Evolutionary conservation across 306 rosid genomes (phyloP).

Genomic region (Abrus precatorius): DNA sequence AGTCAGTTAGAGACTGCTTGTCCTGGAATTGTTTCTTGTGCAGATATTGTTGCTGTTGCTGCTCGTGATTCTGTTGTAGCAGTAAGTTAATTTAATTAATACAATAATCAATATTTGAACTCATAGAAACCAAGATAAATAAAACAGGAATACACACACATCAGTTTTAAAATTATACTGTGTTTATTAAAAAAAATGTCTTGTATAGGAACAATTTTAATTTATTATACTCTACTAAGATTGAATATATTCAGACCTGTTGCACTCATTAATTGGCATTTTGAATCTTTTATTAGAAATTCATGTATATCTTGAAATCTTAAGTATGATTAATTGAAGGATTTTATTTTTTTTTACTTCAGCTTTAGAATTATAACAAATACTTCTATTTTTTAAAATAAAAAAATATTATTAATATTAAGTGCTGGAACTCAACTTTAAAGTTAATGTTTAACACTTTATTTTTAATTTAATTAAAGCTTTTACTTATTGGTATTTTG

Average conservation of each 20-base stretch:
- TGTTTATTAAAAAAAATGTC: too few relatives aligned
- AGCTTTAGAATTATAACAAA: too few relatives aligned
- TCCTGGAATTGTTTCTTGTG: constrained; percentile 79
- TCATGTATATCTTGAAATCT: neutral
- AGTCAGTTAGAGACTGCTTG: constrained; percentile 65
- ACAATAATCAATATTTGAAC: neutral
- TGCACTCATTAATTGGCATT: neutral
- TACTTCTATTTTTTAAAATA: too few relatives aligned
- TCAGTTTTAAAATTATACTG: too few relatives aligned
- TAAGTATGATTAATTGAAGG: neutral
- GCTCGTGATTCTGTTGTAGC: constrained; percentile 76
- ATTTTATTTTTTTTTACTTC: too few relatives aligned
- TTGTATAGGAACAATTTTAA: neutral
- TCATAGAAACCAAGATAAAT: neutral
- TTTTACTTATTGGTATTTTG: neutral
- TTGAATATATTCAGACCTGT: too few relatives aligned
- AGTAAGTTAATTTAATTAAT: constrained; percentile 52
- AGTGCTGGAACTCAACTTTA: too few relatives aligned
- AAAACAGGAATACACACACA: too few relatives aligned
- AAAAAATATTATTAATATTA: too few relatives aligned
- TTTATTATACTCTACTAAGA: neutral
- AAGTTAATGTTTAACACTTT: too few relatives aligned
- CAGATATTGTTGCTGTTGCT: constrained; percentile 72
- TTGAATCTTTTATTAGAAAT: neutral
- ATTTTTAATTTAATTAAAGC: neutral